Base-by-base conservation (phyloP, 148 eudicot genomes). In the Beta vulgaris region DNA sequence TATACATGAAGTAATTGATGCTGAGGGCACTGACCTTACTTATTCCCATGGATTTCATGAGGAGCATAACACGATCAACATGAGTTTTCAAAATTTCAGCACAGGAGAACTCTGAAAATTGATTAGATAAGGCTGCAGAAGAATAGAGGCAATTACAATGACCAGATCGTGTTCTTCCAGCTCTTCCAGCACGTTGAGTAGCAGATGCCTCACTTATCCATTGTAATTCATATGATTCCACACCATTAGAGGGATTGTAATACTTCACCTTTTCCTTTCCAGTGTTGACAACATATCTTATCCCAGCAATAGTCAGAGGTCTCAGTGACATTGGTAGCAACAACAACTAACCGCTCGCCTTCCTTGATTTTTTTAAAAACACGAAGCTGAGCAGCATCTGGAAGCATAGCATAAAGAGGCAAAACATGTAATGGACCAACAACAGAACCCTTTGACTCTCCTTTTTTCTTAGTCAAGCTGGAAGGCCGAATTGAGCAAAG, bases 101-200 rank as follows among this genome's bases (percentile, higher is more conserved):
- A 70, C 63, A 54, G 14, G 97, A 92, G 81, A 89, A 89, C n/a
- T 90, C 89, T 11, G 85, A 72, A 62, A 95, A 90, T 29, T 75
- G 79, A 69, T 89, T 81, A 73, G 54, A 85, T 49, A 89, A 85
- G 34, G 78, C 92, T 31, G 96, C 93, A 48, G 91, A 77, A 81
- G 96, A 86, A 82, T 92, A 95, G 55, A 95, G 89, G 71, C 89
- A 89, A 83, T 90, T 92, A 72, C 99, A 95, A 60, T 91, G 96
- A 78, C 97, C 97, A 68, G 99, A 96, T 35, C 94, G 91, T 2
- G 99, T 95, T 86, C 98, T 90, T 84, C 99, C 99, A 69, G 99
- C 93, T 84, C 99, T 88, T 81, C 99, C 97, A 31, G 94, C 92
- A 55, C 97, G 93, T 80, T 95, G 99, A 12, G 85, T 75, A 72